Evolutionary conservation across 352 stramenopile genomes (phyloP).

Genomic region (Globisporangium splendens): DNA sequence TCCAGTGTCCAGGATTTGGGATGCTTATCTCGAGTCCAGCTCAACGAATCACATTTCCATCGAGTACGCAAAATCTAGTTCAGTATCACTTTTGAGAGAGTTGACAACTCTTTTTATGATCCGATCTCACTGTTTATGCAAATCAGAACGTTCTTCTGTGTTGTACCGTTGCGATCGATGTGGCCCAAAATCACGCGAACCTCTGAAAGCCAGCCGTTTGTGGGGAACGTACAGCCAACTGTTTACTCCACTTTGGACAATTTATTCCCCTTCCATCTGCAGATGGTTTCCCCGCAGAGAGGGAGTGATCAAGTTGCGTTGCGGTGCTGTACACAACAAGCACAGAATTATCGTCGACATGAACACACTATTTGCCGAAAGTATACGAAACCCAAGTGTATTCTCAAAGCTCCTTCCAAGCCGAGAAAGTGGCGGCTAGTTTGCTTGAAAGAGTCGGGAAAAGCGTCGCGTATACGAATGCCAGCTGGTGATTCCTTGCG

Average conservation of each 20-base stretch:
- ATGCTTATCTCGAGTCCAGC: too few species aligned
- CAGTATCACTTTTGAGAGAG: constrained; percentile 1
- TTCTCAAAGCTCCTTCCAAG: background rate
- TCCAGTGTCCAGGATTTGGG: too few species aligned
- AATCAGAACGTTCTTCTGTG: background rate
- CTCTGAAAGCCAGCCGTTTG: constrained; percentile 2
- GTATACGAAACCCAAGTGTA: background rate
- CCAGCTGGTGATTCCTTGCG: background rate
- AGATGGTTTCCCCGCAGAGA: background rate
- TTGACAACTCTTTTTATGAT: background rate
- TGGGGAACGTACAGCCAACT: background rate
- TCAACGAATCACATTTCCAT: background rate
- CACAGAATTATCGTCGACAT: background rate
- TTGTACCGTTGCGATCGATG: background rate
- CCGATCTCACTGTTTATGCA: too few species aligned
- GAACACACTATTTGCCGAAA: background rate
- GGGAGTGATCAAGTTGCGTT: too few species aligned
- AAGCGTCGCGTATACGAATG: background rate
- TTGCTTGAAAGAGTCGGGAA: background rate
- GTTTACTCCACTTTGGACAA: too few species aligned
- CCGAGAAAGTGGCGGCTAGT: background rate
- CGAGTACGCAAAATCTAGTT: constrained; percentile 1
- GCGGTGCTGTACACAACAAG: too few species aligned
- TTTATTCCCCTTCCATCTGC: background rate
- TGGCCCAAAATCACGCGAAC: background rate